phyloP scores from a whole-genome alignment of 441 rosid species.

The Gossypium schwendimanii region DNA sequence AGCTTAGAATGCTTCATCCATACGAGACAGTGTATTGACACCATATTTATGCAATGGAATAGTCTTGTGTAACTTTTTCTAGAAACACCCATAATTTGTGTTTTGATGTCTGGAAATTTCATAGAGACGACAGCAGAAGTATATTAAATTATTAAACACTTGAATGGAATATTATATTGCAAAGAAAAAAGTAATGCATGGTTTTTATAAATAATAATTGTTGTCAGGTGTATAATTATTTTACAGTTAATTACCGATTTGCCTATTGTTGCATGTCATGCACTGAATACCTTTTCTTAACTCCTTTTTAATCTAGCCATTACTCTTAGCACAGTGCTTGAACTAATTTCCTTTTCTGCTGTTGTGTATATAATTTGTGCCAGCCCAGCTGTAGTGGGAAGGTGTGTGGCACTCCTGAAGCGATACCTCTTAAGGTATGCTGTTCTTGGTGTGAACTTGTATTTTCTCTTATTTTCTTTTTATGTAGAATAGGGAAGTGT shows the following conservation, averaged over 20 bases:
- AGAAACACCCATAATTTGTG: not conserved
- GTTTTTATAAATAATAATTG: not conserved
- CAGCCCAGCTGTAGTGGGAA: constrained; percentile 97
- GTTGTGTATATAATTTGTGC: constrained; percentile 27
- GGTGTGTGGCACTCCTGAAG: constrained; percentile 91
- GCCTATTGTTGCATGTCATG: not conserved
- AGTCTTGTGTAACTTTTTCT: not conserved
- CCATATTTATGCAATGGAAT: not conserved
- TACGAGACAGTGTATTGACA: not conserved
- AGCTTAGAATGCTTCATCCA: not conserved
- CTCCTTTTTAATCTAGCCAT: constrained; percentile 3
- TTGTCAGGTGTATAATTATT: not conserved
- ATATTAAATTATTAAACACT: not conserved
- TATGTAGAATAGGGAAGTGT: constrained; percentile 5
- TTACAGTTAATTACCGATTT: not conserved
- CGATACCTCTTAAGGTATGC: constrained; percentile 77
- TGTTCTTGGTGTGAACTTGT: constrained; percentile 17
- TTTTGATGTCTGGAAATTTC: constrained; percentile 7
- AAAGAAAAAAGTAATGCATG: not conserved
- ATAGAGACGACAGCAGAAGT: not conserved
- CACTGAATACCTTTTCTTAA: not conserved
- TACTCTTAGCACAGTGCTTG: constrained; percentile 5
- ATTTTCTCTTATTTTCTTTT: constrained; percentile 17
- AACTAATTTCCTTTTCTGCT: constrained; percentile 17
- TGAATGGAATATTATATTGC: constrained; percentile 3